phyloP scores from a whole-genome alignment of 2,329 filamentous ascomycete species.

The Aspergillus sojae region DNA sequence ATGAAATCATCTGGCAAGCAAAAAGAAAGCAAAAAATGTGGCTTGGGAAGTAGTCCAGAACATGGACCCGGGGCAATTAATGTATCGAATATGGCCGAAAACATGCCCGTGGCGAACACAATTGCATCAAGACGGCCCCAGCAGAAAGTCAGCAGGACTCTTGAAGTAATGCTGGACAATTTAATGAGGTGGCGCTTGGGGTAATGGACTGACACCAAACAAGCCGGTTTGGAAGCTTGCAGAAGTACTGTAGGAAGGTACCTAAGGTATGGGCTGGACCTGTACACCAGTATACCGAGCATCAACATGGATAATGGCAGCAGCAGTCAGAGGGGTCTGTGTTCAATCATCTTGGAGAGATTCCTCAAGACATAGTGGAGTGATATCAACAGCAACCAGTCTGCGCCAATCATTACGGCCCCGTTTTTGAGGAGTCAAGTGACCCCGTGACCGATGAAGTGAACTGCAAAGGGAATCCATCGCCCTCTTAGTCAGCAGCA shows the following conservation, averaged over 20 bases:
- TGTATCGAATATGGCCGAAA: constrained; percentile 11
- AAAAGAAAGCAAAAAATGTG: constrained; percentile 17
- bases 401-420: constrained; percentile 22
- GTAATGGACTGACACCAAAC: constrained; percentile 4
- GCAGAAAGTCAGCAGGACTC: constrained; percentile 33
- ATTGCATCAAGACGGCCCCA: constrained; percentile 24
- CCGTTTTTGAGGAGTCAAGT: constrained; percentile 27
- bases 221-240: background rate
- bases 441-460: constrained; percentile 21
- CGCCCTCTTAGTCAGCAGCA: constrained; percentile 23
- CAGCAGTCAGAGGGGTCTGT: background rate
- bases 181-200: background rate
- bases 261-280: background rate
- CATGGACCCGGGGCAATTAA: constrained; percentile 5
- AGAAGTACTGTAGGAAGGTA: background rate
- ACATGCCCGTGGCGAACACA: constrained; percentile 34
- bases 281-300: constrained; percentile 10
- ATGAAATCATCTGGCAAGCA: constrained; percentile 3
- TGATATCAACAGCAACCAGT: constrained; percentile 18
- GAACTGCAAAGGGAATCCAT: constrained; percentile 14
- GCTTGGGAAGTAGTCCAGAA: constrained; percentile 18
- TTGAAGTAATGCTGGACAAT: background rate
- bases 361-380: constrained; percentile 11
- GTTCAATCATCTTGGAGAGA: constrained; percentile 5
- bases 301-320: constrained; percentile 1